Evolutionary conservation across 192 early-diverging fungal species (phyloP), one percentile per base, ranked within the genome.

Genomic region (Gaertneriomyces semiglobifer): DNA sequence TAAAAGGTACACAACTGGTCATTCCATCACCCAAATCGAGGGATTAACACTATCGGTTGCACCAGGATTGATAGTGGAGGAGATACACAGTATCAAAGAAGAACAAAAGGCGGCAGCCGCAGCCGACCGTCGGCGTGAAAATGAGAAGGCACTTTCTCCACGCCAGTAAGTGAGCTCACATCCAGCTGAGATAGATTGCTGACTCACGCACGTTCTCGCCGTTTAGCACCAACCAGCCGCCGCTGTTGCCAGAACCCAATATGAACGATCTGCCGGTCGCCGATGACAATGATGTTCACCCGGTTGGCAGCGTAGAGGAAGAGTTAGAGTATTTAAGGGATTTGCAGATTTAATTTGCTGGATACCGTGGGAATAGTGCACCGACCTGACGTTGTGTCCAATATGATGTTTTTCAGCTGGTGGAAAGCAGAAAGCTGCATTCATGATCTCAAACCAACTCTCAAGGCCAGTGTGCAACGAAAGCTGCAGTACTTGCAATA

Each of bases 61-160:
- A 14, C 25, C 52, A 83, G 77, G 71, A 48, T 60, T 83, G n/a
- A 80, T 83, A 62, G 67, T 74, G 19, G 60, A 66, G 25, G 81
- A 83, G 58, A 68, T 83, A 10, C 43, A 43, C 11, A 45, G 48
- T 39, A 72, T 72, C 68, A 66, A 74, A 53, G 59, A 44, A 60
- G 6, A 68, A 52, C 16, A 58, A 44, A 11, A 43, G 1, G 18
- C 47, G 51, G 18, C 25, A 68, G 33, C 38, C n/a, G 38, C 14
- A 67, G 53, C 33, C 19, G 51, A 43, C 7, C 38, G 42, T 51
- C 61, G 58, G 7, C 54, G 19, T 25, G 11, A 52, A 11, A 19
- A 20, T 51, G 47, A 54, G 45, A 18, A 38, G 44, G 58, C 55
- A 47, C 40, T 72, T 45, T 67, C 71, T 1, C 71, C 71, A 56